Base-by-base conservation (phyloP, 208 protist genomes). In the Leishmania braziliensis region DNA sequence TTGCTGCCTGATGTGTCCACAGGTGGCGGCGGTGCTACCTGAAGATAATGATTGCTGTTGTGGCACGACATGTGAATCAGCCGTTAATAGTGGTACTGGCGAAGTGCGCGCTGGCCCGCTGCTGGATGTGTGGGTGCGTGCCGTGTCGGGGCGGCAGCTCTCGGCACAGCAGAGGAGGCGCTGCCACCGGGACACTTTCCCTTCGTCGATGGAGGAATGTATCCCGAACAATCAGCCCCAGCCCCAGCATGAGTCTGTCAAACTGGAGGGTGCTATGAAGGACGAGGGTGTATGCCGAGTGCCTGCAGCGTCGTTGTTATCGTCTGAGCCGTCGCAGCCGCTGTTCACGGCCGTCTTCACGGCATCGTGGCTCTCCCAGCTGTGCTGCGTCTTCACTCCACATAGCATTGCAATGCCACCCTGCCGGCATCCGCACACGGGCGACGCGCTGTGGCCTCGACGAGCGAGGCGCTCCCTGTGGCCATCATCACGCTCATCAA, bases 361-460 rank as follows among this genome's bases (percentile, higher is more conserved):
- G 3, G 76, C 82, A 9, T 62, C 77, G 65, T 71, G 62, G 72
- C 77, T 85, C 18, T 85, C 82, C 39, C 77, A 85, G 63, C 72
- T 85, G 48, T 78, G 53, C 43, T 85, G 82, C 73, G 43, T 70
- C 0, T 78, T 85, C 12, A 78, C 48, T 36, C n/a, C 33, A 23
- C 60, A 23, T 23, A 29, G 2, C 39, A 51, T 66, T 51, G 29
- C 36, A 43, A 16, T n/a, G 26, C 0, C 69, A 73, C 69, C 14
- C 8, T 29, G 2, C 69, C 69, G 23, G 26, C 69, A 73, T 51
- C 69, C 46, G 23, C 46, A 54, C 10, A 9, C 69, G 14, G 14
- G 69, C 51, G 29, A 46, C 18, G n/a, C n/a, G 72, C n/a, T 12
- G 51, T n/a, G 20, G n/a, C 51, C 51, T 5, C 72, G 72, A 16